Percentiles rank a stretch among this genome's conserved stretches.
These are phyloP conservation scores for Zygosaccharomyces rouxii DNA, from an alignment of 805 yeast species.

Conservation along the genomic window DNA sequence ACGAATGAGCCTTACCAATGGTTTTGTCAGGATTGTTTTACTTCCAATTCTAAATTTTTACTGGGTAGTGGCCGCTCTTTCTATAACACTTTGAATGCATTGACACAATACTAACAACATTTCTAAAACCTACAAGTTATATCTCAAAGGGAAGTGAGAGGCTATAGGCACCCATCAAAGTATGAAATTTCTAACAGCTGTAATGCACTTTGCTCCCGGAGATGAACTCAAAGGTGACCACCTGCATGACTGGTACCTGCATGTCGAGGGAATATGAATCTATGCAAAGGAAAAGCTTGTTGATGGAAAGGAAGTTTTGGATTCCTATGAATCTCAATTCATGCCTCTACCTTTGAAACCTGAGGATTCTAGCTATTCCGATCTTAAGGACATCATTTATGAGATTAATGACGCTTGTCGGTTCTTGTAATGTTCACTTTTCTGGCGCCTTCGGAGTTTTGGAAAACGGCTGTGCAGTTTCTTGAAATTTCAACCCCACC, in stretches of 20 bases:
- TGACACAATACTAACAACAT: no score
- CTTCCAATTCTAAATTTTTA: neutral
- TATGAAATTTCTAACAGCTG: neutral
- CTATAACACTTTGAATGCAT: no score
- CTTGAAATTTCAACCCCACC: no score
- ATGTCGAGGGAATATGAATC: neutral
- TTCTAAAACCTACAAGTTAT: neutral
- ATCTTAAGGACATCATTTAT: neutral
- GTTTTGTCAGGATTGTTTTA: neutral
- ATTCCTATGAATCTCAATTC: neutral
- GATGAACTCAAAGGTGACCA: neutral
- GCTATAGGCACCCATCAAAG: neutral
- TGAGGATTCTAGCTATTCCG: neutral
- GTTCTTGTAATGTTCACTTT: no score
- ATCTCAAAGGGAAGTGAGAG: neutral
- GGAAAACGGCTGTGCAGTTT: no score
- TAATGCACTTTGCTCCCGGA: neutral
- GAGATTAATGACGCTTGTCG: neutral
- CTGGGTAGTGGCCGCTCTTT: neutral
- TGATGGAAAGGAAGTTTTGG: slow-evolving; percentile 4
- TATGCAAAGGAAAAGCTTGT: neutral
- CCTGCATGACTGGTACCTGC: neutral
- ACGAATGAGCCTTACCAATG: neutral
- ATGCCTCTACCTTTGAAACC: neutral
- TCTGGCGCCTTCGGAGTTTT: no score